Evolutionary conservation across 2,329 filamentous ascomycete genomes (phyloP).

Genomic region (Aspergillus piperis): DNA sequence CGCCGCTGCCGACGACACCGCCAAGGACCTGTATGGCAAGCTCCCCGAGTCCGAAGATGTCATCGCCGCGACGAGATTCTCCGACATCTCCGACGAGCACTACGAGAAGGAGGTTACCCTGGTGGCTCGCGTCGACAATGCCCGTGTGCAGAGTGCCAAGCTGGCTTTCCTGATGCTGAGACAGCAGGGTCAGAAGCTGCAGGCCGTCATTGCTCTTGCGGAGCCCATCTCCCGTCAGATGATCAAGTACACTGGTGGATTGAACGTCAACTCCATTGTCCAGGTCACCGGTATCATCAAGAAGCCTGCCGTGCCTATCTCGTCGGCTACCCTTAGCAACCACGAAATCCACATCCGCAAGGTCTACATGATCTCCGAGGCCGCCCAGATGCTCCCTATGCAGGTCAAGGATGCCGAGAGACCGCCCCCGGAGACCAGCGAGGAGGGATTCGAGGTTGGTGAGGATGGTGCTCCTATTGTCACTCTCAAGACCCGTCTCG

Average conservation of each 20-base stretch:
- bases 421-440: conserved; percentile 46
- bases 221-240: conserved; percentile 74
- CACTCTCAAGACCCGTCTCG: conserved; percentile 78
- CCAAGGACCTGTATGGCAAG: conserved; percentile 78
- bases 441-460: conserved; percentile 52
- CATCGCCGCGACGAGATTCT: conserved; percentile 62
- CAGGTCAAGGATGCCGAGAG: conserved; percentile 57
- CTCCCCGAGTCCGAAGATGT: conserved; percentile 61
- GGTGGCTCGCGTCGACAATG: conserved; percentile 82
- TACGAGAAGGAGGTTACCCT: conserved; percentile 72
- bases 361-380: conserved; percentile 73
- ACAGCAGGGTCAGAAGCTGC: conserved; percentile 75
- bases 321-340: conserved; percentile 76
- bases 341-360: conserved; percentile 88
- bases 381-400: conserved; percentile 62
- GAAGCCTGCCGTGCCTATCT: conserved; percentile 82
- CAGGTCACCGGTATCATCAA: conserved; percentile 77
- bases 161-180: conserved; percentile 87
- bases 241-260: conserved; percentile 82
- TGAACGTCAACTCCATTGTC: conserved; percentile 80
- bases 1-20: conserved; percentile 60
- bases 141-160: conserved; percentile 84
- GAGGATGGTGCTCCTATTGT: conserved; percentile 66
- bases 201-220: conserved; percentile 72
- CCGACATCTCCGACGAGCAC: conserved; percentile 57